Evolutionary conservation across 2,329 filamentous ascomycete species (phyloP).

Genomic region (Ophiostoma triangulosporum): DNA sequence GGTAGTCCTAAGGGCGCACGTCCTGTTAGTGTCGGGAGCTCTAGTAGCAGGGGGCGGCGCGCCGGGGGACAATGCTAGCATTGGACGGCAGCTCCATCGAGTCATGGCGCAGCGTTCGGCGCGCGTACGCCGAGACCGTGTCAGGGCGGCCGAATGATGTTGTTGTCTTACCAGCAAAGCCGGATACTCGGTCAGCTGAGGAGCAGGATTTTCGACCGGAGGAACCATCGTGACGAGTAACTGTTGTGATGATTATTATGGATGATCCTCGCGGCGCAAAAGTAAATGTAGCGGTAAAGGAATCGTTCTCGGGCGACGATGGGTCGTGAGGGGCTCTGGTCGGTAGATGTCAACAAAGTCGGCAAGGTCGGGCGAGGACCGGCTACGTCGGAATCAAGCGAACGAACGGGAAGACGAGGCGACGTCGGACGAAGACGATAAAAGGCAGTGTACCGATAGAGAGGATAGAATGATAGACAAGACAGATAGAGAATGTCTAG

Average conservation of each 20-base stretch:
- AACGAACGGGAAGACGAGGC: not conserved
- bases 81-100: not conserved
- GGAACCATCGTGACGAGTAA: not conserved
- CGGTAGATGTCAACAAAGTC: not conserved
- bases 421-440: not conserved
- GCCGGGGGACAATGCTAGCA: not conserved
- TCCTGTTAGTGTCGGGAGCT: slow-evolving; percentile 1
- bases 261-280: not conserved
- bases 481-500: not conserved
- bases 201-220: slow-evolving; percentile 60
- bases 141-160: slow-evolving; percentile 1
- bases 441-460: not conserved
- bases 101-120: not conserved
- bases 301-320: not conserved
- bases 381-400: not conserved
- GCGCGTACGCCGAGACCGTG: not conserved
- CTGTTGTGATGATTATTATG: not conserved
- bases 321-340: not conserved
- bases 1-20: slow-evolving; percentile 46
- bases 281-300: not conserved
- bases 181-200: slow-evolving; percentile 87
- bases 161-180: slow-evolving; percentile 65
- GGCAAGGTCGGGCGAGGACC: not conserved
- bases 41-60: not conserved
- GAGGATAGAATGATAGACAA: not conserved